Conservation (phyloP, 2,329 filamentous ascomycete genomes). For the Fusarium piperis region DNA sequence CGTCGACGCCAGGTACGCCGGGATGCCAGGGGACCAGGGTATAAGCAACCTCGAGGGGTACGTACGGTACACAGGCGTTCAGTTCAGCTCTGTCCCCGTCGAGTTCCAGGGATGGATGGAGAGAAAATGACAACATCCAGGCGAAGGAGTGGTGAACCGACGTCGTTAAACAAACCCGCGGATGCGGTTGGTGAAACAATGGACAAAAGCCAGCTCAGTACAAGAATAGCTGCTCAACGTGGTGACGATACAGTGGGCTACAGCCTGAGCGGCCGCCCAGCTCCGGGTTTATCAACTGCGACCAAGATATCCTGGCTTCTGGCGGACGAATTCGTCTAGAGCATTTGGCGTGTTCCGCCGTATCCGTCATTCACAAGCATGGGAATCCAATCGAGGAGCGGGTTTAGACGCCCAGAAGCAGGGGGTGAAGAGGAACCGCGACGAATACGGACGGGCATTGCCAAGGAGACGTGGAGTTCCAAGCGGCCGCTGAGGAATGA, state of each 20-base stretch:
- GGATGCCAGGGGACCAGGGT: not conserved
- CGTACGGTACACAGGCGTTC: not conserved
- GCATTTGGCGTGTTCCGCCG: constrained; percentile 13
- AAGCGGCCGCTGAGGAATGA: constrained; percentile 20
- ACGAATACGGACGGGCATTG: constrained; percentile 20
- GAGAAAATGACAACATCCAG: not conserved
- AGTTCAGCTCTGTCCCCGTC: constrained; percentile 1
- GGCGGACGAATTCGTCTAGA: constrained; percentile 18
- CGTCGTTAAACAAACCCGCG: constrained; percentile 19
- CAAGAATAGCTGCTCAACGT: constrained; percentile 1
- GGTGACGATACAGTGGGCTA: not conserved
- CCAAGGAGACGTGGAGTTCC: constrained; percentile 9
- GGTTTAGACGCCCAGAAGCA: constrained; percentile 32
- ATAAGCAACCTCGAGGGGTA: not conserved
- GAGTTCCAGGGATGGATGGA: not conserved
- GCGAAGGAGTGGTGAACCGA: not conserved
- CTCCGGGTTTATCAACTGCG: constrained; percentile 12
- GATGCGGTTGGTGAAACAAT: constrained; percentile 31
- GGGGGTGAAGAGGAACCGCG: constrained; percentile 10
- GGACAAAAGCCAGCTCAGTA: constrained; percentile 20
- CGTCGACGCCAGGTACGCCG: constrained; percentile 1
- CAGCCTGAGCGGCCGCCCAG: constrained; percentile 19
- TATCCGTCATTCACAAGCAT: constrained; percentile 1
- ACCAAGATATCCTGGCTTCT: constrained; percentile 18
- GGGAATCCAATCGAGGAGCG: constrained; percentile 23